Evolutionary conservation across 1,284 basidiomycete genomes (phyloP).

Genomic region (Heliocybe sulcata): DNA sequence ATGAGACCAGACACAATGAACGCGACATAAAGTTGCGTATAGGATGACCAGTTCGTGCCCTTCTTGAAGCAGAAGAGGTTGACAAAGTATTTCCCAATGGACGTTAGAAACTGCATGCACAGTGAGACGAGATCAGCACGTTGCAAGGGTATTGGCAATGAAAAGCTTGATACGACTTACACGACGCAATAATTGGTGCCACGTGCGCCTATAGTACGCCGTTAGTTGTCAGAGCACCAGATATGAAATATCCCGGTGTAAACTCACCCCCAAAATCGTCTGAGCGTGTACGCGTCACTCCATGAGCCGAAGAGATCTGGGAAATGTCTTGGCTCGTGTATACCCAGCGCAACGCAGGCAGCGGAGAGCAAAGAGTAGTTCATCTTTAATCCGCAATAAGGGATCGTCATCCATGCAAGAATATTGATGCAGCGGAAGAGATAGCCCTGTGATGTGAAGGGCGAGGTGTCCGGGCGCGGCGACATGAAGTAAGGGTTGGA

Average conservation of each 20-base stretch:
- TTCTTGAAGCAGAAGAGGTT: conserved; percentile 11
- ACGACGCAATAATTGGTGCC: conserved; percentile 22
- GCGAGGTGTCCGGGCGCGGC: conserved; percentile 2
- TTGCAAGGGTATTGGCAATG: not conserved
- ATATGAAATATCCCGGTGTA: not conserved
- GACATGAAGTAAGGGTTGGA: conserved; percentile 11
- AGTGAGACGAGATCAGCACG: not conserved
- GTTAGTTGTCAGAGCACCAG: not conserved
- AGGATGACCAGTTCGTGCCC: conserved; percentile 17
- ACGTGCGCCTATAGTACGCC: conserved; percentile 17
- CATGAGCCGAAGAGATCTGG: conserved; percentile 24
- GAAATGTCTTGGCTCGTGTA: conserved; percentile 22
- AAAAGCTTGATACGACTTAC: conserved; percentile 9
- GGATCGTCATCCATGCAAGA: conserved; percentile 4
- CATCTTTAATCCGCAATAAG: conserved; percentile 14
- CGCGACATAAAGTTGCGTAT: conserved; percentile 23
- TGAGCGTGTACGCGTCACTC: conserved; percentile 26
- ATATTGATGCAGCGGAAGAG: conserved; percentile 9
- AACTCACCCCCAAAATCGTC: conserved; percentile 28
- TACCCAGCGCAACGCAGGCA: conserved; percentile 15
- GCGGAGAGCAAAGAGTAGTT: conserved; percentile 15
- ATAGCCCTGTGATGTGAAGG: conserved; percentile 13
- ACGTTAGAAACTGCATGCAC: conserved; percentile 4
- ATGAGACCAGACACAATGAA: conserved; percentile 24
- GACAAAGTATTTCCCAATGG: conserved; percentile 14